Conservation (phyloP, 2,329 filamentous ascomycete genomes). For the Colletotrichum theobromicola region DNA sequence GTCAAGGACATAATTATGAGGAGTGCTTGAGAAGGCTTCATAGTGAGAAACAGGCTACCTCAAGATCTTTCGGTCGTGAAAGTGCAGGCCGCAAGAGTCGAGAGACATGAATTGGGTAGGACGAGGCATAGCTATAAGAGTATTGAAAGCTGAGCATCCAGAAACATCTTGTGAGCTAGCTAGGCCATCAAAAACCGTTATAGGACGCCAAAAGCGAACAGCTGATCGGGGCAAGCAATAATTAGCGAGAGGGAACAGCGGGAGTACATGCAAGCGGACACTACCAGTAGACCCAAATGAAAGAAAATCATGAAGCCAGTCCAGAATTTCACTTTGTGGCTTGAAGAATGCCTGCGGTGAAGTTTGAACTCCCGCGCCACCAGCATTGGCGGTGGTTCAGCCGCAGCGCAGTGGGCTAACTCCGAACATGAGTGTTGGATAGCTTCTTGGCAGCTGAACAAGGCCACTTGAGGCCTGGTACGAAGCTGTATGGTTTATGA, state of each 20-base stretch:
- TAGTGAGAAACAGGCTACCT: background rate
- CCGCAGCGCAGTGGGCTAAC: background rate
- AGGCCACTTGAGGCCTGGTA: background rate
- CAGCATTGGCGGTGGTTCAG: background rate
- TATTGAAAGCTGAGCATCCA: too few species aligned
- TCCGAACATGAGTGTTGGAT: background rate
- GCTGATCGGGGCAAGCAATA: background rate
- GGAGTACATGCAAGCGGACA: background rate
- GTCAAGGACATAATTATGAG: background rate
- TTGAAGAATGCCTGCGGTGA: background rate
- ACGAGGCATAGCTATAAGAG: background rate
- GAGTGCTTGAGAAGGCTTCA: background rate
- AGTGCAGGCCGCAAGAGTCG: background rate
- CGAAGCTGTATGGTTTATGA: background rate
- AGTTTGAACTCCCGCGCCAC: background rate
- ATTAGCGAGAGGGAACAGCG: background rate
- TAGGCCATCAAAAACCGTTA: background rate
- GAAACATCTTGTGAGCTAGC: too few species aligned
- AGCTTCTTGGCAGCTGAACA: background rate
- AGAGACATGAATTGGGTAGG: background rate
- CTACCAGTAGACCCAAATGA: background rate
- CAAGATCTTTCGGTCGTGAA: too few species aligned
- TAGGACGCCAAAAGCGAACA: background rate
- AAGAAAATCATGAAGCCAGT: background rate
- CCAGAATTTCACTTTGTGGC: background rate